phyloP scores from a whole-genome alignment of 2,329 filamentous ascomycete genomes.

The Magnaporthales sp. region DNA sequence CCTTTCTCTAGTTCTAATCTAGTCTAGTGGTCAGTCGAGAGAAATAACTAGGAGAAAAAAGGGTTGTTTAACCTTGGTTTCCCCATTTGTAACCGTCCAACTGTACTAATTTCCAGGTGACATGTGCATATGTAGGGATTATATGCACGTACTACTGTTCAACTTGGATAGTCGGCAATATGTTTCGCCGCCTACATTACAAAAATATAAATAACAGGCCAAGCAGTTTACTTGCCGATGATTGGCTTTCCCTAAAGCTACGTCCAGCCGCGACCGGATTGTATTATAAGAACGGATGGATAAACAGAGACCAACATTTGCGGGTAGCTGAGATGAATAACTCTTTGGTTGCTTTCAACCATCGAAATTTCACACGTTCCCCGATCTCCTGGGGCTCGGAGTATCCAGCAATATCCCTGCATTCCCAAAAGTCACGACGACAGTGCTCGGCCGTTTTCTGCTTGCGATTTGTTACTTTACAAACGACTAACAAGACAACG shows the following conservation, averaged over 20 bases:
- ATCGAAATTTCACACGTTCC: background rate
- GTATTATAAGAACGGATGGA: background rate
- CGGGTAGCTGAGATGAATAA: background rate
- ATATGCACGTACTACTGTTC: background rate
- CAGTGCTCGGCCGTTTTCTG: background rate
- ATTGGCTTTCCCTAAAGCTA: background rate
- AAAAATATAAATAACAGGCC: too few relatives aligned
- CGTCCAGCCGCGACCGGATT: background rate
- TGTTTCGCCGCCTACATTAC: background rate
- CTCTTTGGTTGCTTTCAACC: background rate
- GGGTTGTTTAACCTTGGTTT: too few relatives aligned
- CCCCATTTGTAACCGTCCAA: background rate
- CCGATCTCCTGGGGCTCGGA: background rate
- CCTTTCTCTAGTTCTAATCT: too few relatives aligned
- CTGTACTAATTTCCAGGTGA: background rate
- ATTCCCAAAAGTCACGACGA: background rate
- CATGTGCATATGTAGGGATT: background rate
- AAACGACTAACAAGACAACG: background rate
- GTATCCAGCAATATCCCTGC: background rate
- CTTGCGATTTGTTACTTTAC: background rate
- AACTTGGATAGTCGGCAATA: background rate
- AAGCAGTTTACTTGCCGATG: too few relatives aligned
- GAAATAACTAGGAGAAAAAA: too few relatives aligned
- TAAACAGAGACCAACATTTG: background rate
- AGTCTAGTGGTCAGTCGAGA: too few relatives aligned